Percentiles rank a stretch among this genome's conserved stretches.
Conservation (phyloP, 2,329 filamentous ascomycete species). For the Curvularia eragrostidis region DNA sequence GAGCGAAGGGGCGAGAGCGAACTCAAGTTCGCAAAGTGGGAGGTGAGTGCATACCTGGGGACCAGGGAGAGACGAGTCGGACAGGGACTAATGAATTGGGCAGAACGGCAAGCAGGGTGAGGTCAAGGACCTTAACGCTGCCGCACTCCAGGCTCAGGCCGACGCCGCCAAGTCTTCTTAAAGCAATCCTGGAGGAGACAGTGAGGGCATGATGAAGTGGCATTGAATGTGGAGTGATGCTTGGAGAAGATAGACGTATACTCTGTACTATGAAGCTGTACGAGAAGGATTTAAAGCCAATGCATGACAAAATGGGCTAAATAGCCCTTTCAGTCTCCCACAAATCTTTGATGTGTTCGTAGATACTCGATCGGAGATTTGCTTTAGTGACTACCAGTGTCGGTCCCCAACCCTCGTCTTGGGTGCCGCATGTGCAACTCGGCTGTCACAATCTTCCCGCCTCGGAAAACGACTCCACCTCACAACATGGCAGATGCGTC, state of each 20-base stretch:
- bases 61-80: slow-evolving; percentile 16
- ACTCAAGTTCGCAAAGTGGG: slow-evolving; percentile 91
- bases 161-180: slow-evolving; percentile 55
- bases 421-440: slow-evolving; percentile 23
- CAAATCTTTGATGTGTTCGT: slow-evolving; percentile 6
- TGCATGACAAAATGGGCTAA: slow-evolving; percentile 35
- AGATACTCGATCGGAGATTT: slow-evolving; percentile 1
- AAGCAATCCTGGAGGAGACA: slow-evolving; percentile 8
- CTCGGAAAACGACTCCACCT: slow-evolving; percentile 42
- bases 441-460: slow-evolving; percentile 38
- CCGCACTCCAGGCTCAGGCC: slow-evolving; percentile 56
- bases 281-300: slow-evolving; percentile 35
- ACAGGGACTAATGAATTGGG: slow-evolving; percentile 30
- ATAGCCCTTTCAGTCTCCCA: slow-evolving; percentile 2
- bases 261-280: slow-evolving; percentile 47
- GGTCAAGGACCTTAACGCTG: slow-evolving; percentile 70
- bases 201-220: slow-evolving; percentile 13
- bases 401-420: neutral
- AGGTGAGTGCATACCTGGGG: slow-evolving; percentile 68
- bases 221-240: slow-evolving; percentile 16
- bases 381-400: slow-evolving; percentile 11
- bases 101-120: slow-evolving; percentile 98
- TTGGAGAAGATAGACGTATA: slow-evolving; percentile 42
- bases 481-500: slow-evolving; percentile 44
- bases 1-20: slow-evolving; percentile 92